These are phyloP conservation scores for Aspergillus vadensis DNA, from an alignment of 2,329 filamentous ascomycete genomes.

Conservation along the genomic window DNA sequence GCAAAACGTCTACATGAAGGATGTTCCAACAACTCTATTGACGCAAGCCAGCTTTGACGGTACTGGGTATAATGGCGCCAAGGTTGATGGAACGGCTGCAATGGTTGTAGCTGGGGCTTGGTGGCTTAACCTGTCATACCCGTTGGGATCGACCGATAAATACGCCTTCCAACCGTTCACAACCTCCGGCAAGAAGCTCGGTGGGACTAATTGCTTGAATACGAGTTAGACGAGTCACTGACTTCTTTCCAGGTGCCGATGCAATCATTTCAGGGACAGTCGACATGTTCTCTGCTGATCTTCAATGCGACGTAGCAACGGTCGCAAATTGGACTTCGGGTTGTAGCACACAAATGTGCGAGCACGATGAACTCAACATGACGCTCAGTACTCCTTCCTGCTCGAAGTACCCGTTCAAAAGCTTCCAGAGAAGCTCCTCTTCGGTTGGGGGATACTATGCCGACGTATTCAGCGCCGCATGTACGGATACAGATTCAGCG, in stretches of 20 bases:
- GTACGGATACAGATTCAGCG: neutral
- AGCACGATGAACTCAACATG: neutral
- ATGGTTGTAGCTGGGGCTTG: conserved; percentile 2
- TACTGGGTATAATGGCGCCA: neutral
- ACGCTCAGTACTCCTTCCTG: conserved; percentile 2
- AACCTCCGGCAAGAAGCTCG: neutral
- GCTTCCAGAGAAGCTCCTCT: neutral
- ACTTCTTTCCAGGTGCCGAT: neutral
- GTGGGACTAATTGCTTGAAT: neutral
- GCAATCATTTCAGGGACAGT: conserved; percentile 7
- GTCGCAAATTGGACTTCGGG: conserved; percentile 12
- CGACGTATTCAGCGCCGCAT: neutral
- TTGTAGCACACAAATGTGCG: neutral
- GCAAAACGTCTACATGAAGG: conserved; percentile 1
- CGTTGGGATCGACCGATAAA: conserved; percentile 11
- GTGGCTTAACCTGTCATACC: conserved; percentile 1
- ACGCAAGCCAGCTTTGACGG: conserved; percentile 5
- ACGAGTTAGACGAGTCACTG: neutral
- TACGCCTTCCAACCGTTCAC: conserved; percentile 15
- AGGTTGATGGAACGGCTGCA: conserved; percentile 1
- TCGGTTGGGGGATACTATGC: conserved; percentile 2
- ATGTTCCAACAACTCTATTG: neutral
- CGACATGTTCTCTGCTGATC: conserved; percentile 8
- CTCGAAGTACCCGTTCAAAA: neutral
- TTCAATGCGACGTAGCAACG: conserved; percentile 7